phyloP scores from a whole-genome alignment of 83 land plant genomes.

The Picea mariana region DNA sequence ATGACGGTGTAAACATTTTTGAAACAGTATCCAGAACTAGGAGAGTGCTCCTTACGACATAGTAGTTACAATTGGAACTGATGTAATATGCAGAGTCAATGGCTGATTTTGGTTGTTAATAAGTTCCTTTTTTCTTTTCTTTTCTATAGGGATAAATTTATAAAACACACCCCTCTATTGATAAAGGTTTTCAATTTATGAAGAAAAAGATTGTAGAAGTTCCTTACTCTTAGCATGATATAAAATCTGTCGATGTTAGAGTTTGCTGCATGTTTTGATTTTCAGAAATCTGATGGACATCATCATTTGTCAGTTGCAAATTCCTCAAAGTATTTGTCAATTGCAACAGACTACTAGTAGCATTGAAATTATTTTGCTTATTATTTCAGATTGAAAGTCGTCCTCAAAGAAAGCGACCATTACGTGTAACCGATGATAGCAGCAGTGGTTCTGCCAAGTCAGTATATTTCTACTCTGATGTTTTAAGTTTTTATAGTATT shows the following conservation, averaged over 20 bases:
- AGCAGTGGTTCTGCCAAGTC: constrained; percentile 38
- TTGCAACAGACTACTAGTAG: neutral
- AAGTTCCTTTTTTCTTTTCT: neutral
- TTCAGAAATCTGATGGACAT: neutral
- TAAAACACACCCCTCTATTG: neutral
- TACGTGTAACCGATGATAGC: constrained; percentile 28
- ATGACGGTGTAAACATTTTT: neutral
- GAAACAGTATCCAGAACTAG: neutral
- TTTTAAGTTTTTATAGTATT: neutral
- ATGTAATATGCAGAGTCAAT: neutral
- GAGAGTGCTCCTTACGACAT: neutral
- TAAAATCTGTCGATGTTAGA: neutral
- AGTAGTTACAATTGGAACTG: neutral
- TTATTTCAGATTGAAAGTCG: constrained; percentile 67
- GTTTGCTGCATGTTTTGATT: constrained; percentile 4
- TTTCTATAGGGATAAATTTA: neutral
- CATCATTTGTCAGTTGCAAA: constrained; percentile 1
- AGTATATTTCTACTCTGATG: neutral
- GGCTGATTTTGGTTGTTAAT: neutral
- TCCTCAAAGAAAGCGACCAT: constrained; percentile 40
- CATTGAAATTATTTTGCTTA: constrained; percentile 13
- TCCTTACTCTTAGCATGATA: neutral
- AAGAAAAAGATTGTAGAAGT: neutral
- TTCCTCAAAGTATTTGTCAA: neutral
- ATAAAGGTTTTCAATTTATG: too few species aligned